Percentiles rank a stretch among this genome's conserved stretches.
Evolutionary conservation across 2,329 filamentous ascomycete genomes (phyloP).

Genomic region (Scytalidium lignicola): DNA sequence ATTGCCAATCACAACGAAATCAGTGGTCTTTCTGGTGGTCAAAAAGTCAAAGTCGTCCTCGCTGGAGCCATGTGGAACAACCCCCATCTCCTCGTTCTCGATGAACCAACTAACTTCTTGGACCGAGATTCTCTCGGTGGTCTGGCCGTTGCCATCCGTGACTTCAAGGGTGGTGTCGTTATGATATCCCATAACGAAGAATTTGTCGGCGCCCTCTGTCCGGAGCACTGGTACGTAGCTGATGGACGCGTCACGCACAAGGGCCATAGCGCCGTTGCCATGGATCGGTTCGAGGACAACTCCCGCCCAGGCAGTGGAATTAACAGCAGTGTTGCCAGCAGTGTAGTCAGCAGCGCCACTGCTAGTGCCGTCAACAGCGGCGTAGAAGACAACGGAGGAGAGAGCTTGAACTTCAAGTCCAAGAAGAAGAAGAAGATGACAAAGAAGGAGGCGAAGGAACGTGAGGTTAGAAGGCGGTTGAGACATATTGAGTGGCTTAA

Average conservation of each 20-base stretch:
- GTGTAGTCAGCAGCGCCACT: slow-evolving; percentile 48
- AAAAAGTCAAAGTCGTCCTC: slow-evolving; percentile 98
- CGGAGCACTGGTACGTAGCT: slow-evolving; percentile 92
- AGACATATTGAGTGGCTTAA: slow-evolving; percentile 71
- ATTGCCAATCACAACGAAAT: slow-evolving; percentile 99
- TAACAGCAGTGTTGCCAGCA: slow-evolving; percentile 54
- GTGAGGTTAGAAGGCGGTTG: slow-evolving; percentile 78
- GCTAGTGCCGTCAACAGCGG: slow-evolving; percentile 69
- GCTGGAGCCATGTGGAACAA: slow-evolving; percentile 99
- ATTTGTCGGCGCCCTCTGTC: slow-evolving; percentile 92
- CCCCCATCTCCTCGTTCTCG: slow-evolving; percentile 91
- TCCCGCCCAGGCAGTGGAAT: slow-evolving; percentile 58
- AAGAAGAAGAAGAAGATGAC: slow-evolving; percentile 99
- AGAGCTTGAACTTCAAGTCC: slow-evolving; percentile 83
- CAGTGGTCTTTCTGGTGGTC: slow-evolving; percentile 87
- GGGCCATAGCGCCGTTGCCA: slow-evolving; percentile 65
- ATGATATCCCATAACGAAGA: slow-evolving; percentile 99
- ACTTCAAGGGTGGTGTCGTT: slow-evolving; percentile 96
- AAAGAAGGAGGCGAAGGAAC: slow-evolving; percentile 91
- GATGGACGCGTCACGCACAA: slow-evolving; percentile 84
- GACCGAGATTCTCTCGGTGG: slow-evolving; percentile 96
- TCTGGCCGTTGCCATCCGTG: slow-evolving; percentile 93
- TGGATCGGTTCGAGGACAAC: slow-evolving; percentile 84
- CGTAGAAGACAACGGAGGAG: slow-evolving; percentile 69
- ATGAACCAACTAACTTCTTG: slow-evolving; percentile 99